Percentiles rank a stretch among this genome's conserved stretches.
phyloP scores from a whole-genome alignment of 495 filamentous ascomycete genomes.

The Trichodelitschia bisporula region DNA sequence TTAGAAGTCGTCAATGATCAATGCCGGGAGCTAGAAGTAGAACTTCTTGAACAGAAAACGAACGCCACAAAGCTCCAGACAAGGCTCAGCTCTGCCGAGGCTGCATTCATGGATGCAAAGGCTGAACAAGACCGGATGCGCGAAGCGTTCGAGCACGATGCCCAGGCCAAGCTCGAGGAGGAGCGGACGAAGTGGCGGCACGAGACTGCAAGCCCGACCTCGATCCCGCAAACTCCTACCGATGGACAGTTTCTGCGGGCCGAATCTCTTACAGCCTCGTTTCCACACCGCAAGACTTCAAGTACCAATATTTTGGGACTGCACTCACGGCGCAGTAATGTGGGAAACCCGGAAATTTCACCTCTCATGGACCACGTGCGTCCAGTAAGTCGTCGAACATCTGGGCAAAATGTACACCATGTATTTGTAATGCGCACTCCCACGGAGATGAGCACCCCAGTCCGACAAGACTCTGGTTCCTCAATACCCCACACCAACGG shows the following conservation, averaged over 20 bases:
- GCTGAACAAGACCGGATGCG: constrained; percentile 46
- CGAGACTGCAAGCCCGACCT: constrained; percentile 12
- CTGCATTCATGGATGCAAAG: constrained; percentile 31
- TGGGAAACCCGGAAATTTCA: not conserved
- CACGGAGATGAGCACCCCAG: constrained; percentile 8
- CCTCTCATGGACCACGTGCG: constrained; percentile 1
- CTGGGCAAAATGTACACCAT: too few species aligned
- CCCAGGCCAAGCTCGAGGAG: constrained; percentile 37
- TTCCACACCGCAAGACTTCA: constrained; percentile 9
- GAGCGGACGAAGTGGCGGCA: constrained; percentile 57
- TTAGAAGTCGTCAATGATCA: constrained; percentile 44
- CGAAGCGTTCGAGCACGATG: constrained; percentile 35
- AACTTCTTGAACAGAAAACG: constrained; percentile 28
- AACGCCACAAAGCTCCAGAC: constrained; percentile 32
- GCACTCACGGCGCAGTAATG: constrained; percentile 5
- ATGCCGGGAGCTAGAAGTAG: constrained; percentile 32
- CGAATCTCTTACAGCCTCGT: constrained; percentile 8
- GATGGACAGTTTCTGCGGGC: constrained; percentile 5
- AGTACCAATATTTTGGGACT: constrained; percentile 6
- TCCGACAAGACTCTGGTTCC: constrained; percentile 13
- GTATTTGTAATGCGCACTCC: too few species aligned
- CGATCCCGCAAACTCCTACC: constrained; percentile 1
- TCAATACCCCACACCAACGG: constrained; percentile 8
- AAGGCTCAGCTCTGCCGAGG: constrained; percentile 37
- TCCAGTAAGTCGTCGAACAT: constrained; percentile 22